Percentiles rank a stretch among this genome's conserved stretches.
Conservation (phyloP, 768 basidiomycete species). For the Rhodotorula toruloides region DNA sequence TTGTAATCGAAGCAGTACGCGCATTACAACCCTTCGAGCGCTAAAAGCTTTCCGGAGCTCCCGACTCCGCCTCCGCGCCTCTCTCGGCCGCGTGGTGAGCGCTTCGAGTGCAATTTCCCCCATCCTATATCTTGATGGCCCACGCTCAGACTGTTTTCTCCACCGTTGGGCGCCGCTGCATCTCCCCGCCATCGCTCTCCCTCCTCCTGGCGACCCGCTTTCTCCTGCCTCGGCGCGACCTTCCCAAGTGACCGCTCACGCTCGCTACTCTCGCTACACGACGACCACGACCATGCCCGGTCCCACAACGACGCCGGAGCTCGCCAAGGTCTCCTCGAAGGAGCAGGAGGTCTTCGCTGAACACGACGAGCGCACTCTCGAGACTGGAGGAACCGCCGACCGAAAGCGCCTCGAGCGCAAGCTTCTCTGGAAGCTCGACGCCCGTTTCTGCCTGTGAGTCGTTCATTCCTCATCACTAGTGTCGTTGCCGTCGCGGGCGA, state of each 20-base stretch:
- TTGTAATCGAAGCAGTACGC: too few relatives aligned
- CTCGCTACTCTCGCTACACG: not conserved
- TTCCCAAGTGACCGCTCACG: not conserved
- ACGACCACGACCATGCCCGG: not conserved
- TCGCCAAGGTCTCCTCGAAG: not conserved
- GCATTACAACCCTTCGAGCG: too few relatives aligned
- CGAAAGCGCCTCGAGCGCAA: slow-evolving; percentile 43
- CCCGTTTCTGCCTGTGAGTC: slow-evolving; percentile 44
- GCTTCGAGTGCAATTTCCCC: too few relatives aligned
- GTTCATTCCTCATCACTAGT: not conserved
- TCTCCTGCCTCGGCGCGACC: not conserved
- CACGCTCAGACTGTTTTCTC: too few relatives aligned
- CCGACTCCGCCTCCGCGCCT: too few relatives aligned
- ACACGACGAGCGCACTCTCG: not conserved
- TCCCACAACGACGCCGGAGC: not conserved
- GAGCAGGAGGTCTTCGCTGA: slow-evolving; percentile 27
- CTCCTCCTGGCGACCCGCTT: not conserved
- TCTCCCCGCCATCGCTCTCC: not conserved
- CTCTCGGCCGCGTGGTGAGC: too few relatives aligned
- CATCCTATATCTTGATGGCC: too few relatives aligned
- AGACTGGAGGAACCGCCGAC: slow-evolving; percentile 9
- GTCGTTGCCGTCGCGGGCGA: not conserved
- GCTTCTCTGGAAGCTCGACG: slow-evolving; percentile 46
- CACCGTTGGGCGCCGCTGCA: not conserved
- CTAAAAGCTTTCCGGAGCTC: too few relatives aligned